A percentile compares a stretch with the other conserved stretches of the same genome.
These are phyloP conservation scores for Paecilomyces formosus DNA, from an alignment of 2,329 filamentous ascomycete species.

Conservation along the genomic window DNA sequence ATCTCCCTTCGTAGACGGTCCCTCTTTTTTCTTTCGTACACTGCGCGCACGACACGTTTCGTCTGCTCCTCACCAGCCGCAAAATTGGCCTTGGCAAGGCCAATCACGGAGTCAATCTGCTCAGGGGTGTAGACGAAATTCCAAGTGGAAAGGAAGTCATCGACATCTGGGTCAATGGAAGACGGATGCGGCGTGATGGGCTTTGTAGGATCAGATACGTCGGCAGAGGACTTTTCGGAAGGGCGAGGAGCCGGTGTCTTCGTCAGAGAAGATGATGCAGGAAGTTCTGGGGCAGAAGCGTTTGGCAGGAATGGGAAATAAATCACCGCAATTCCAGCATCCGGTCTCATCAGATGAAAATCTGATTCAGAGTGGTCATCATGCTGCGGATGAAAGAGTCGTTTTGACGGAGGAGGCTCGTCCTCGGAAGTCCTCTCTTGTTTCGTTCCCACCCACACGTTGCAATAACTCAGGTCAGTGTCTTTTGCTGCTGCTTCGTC, in stretches of 20 bases:
- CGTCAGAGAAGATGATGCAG: conserved; percentile 12
- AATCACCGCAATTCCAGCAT: conserved; percentile 79
- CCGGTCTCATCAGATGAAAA: conserved; percentile 63
- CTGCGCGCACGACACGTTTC: conserved; percentile 68
- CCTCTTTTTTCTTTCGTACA: conserved; percentile 86
- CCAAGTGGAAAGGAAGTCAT: conserved; percentile 91
- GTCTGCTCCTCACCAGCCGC: conserved; percentile 73
- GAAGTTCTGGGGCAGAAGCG: conserved; percentile 35
- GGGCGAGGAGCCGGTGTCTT: conserved; percentile 16
- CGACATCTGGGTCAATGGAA: conserved; percentile 68
- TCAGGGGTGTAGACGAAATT: conserved; percentile 94
- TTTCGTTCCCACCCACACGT: conserved; percentile 85
- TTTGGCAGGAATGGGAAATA: conserved; percentile 90
- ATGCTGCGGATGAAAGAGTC: conserved; percentile 30
- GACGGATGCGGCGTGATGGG: conserved; percentile 47
- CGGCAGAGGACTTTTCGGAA: conserved; percentile 11
- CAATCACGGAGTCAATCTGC: conserved; percentile 78
- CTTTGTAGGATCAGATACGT: conserved; percentile 11
- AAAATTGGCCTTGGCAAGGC: conserved; percentile 79
- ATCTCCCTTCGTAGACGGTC: conserved; percentile 26
- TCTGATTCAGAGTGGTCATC: conserved; percentile 56
- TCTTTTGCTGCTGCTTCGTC: conserved; percentile 29
- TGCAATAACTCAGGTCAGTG: conserved; percentile 77
- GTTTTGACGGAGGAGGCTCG: conserved; percentile 48
- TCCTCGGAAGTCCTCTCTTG: conserved; percentile 58